These are phyloP conservation scores for Cubamyces sp. DNA, from an alignment of 768 basidiomycete genomes.

Conservation along the genomic window DNA sequence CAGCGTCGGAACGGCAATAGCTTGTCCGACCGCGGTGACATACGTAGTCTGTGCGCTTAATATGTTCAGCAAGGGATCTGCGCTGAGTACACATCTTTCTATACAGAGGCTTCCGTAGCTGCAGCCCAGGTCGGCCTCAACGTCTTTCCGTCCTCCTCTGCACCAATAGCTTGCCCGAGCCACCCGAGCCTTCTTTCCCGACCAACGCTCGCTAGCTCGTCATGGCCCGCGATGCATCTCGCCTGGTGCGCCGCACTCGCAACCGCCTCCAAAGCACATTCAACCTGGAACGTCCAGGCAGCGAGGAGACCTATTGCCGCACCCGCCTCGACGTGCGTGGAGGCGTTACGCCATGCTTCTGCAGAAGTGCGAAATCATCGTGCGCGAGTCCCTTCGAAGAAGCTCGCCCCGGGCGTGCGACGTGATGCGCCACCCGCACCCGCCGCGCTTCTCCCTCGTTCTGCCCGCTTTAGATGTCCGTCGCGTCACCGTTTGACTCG, in stretches of 20 bases:
- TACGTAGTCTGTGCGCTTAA: too few species aligned
- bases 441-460: neutral
- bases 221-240: neutral
- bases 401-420: neutral
- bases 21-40: too few species aligned
- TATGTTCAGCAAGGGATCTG: too few species aligned
- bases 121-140: neutral
- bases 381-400: neutral
- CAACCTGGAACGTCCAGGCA: too few species aligned
- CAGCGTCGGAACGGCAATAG: too few species aligned
- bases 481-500: too few species aligned
- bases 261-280: neutral
- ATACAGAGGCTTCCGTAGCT: neutral
- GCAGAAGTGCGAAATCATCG: constrained; percentile 9
- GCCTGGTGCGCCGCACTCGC: neutral
- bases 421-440: constrained; percentile 10
- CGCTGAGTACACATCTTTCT: neutral
- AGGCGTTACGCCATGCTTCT: constrained; percentile 1
- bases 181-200: neutral
- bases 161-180: too few species aligned
- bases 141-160: too few species aligned
- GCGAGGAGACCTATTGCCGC: neutral
- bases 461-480: neutral
- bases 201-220: neutral
- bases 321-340: neutral